Conservation (phyloP, 163 green algal genomes). For the Scenedesmus sp. region DNA sequence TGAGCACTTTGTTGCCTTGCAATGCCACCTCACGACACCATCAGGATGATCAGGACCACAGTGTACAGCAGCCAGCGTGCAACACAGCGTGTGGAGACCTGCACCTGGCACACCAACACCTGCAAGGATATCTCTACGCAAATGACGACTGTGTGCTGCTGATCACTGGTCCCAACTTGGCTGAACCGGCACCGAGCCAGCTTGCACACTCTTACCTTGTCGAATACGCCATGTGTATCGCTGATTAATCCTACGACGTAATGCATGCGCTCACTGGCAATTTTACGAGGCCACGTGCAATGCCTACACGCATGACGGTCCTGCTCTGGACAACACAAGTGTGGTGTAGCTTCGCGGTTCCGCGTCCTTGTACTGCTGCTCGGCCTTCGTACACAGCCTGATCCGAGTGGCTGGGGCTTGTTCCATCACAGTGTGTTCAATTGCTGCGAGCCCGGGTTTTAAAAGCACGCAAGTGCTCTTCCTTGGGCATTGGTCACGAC, state of each 20-base stretch:
- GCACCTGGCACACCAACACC: neutral
- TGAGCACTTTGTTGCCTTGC: no score
- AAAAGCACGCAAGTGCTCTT: neutral
- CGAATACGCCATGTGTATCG: conserved; percentile 41
- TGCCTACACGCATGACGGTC: neutral
- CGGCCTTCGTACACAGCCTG: neutral
- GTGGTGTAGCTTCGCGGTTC: conserved; percentile 5
- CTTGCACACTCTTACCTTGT: conserved; percentile 4
- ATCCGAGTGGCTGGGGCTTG: neutral
- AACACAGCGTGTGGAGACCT: neutral
- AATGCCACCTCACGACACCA: no score
- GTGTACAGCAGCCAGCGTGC: neutral
- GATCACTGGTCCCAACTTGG: neutral
- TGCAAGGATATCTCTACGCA: neutral
- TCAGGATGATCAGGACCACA: neutral
- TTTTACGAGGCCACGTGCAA: neutral
- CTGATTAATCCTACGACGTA: conserved; percentile 1
- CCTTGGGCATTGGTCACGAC: neutral
- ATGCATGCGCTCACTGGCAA: neutral
- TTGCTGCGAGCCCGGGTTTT: no score
- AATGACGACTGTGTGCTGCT: neutral
- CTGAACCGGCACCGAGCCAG: neutral
- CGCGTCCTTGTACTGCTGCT: conserved; percentile 11
- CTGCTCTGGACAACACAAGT: neutral
- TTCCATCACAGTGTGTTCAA: no score